Conservation (phyloP, 768 basidiomycete genomes). For the Pulveroboletus sp. region DNA sequence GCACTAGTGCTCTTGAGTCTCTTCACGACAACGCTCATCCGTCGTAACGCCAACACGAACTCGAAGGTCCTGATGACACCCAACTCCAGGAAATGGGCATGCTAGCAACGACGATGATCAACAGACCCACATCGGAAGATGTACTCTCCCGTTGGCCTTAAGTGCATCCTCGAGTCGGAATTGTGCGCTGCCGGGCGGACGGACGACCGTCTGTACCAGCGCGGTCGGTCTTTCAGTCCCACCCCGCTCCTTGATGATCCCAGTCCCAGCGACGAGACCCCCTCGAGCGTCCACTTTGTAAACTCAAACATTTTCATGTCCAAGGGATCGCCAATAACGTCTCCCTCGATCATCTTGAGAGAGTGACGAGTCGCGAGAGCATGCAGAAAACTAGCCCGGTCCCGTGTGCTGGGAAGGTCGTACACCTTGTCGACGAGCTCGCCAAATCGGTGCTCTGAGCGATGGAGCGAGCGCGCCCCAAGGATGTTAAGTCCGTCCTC, state of each 20-base stretch:
- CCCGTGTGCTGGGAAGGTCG: slow-evolving; percentile 68
- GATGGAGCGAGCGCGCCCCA: slow-evolving; percentile 83
- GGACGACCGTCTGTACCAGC: slow-evolving; percentile 92
- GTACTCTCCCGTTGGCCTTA: slow-evolving; percentile 74
- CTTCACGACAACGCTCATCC: slow-evolving; percentile 99
- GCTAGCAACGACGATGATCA: slow-evolving; percentile 42
- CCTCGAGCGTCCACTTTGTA: slow-evolving; percentile 93
- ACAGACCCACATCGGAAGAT: slow-evolving; percentile 8
- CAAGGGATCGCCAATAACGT: slow-evolving; percentile 91
- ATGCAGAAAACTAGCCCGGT: slow-evolving; percentile 84
- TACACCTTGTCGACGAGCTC: slow-evolving; percentile 85
- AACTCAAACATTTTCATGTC: slow-evolving; percentile 99
- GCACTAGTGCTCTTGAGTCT: slow-evolving; percentile 88
- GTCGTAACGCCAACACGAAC: slow-evolving; percentile 86
- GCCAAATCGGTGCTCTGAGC: slow-evolving; percentile 73
- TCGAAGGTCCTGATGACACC: slow-evolving; percentile 96
- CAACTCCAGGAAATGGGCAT: slow-evolving; percentile 94
- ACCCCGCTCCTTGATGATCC: slow-evolving; percentile 62
- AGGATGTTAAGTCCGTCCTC: slow-evolving; percentile 98
- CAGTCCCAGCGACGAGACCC: slow-evolving; percentile 73
- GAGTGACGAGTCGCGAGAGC: slow-evolving; percentile 96
- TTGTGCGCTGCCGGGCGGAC: slow-evolving; percentile 88
- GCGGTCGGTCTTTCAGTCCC: slow-evolving; percentile 71
- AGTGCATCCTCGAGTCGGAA: slow-evolving; percentile 94
- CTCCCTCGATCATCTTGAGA: slow-evolving; percentile 82